Percentiles rank a stretch among this genome's conserved stretches.
Conservation (phyloP, 768 basidiomycete genomes). For the Stropharia rugosoannulata region DNA sequence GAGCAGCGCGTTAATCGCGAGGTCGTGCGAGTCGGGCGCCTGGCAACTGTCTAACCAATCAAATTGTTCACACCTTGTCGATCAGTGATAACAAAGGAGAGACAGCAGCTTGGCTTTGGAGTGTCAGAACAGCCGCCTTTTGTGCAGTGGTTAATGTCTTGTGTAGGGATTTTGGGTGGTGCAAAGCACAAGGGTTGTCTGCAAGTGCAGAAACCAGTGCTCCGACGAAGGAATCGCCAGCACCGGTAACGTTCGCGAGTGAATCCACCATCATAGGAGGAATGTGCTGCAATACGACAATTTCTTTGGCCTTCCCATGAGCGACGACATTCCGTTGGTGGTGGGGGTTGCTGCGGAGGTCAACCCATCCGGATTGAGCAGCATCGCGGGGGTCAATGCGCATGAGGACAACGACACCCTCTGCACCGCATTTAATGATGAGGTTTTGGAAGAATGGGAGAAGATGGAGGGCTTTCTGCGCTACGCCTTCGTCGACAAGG, state of each 20-base stretch:
- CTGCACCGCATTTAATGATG: slow-evolving; percentile 80
- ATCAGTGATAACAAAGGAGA: slow-evolving; percentile 57
- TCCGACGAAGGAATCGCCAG: slow-evolving; percentile 90
- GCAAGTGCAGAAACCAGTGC: slow-evolving; percentile 71
- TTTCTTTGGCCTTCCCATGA: slow-evolving; percentile 42
- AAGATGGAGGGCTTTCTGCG: slow-evolving; percentile 78
- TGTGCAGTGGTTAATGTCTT: slow-evolving; percentile 57
- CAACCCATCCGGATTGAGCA: slow-evolving; percentile 47
- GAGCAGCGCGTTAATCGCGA: slow-evolving; percentile 47
- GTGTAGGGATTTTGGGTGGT: slow-evolving; percentile 42
- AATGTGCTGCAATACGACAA: slow-evolving; percentile 72
- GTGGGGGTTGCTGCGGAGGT: slow-evolving; percentile 43
- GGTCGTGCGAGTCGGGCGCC: slow-evolving; percentile 61
- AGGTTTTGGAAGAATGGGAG: slow-evolving; percentile 85
- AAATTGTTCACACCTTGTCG: slow-evolving; percentile 10
- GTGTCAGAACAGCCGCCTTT: slow-evolving; percentile 57
- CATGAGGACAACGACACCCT: slow-evolving; percentile 66
- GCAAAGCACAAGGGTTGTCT: slow-evolving; percentile 41
- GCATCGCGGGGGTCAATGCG: slow-evolving; percentile 43
- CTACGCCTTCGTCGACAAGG: slow-evolving; percentile 67
- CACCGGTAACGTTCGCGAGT: slow-evolving; percentile 82
- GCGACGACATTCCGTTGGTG: slow-evolving; percentile 50
- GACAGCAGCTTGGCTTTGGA: slow-evolving; percentile 59
- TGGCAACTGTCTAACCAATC: slow-evolving; percentile 14
- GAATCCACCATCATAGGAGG: slow-evolving; percentile 47